Evolutionary conservation across 768 basidiomycete species (phyloP), one percentile per base, ranked within the genome.

Genomic region (Naematelia aurantialba): DNA sequence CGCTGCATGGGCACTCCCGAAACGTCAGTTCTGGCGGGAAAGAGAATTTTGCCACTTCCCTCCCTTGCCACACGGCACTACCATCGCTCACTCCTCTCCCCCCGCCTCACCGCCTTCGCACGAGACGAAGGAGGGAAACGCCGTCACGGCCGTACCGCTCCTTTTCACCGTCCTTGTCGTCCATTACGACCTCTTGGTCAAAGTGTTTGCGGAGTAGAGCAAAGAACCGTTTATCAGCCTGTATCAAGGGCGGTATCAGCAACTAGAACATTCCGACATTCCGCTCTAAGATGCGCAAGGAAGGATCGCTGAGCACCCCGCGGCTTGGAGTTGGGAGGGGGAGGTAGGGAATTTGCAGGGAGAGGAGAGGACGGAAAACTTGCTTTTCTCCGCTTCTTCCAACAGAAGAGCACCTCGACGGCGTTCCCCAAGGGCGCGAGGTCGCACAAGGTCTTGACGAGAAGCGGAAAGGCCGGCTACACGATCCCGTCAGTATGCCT

Each of bases 191-290:
- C 1, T 53, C 54, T 2, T 61, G 89, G 4, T 74, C 80, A 73
- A 93, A 93, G 53, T 84, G 79, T 67, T 88, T 91, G 73, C 83
- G 89, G 59, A 93, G 80, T 67, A 91, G 74, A 0, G 79, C 72
- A 74, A 94, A 94, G 78, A 94, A 93, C 1, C 87, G 84, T 70
- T 85, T 90, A 73, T 94, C 91, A 0, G 89, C 91, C 90, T n/a
- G n/a, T 91, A 48, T 19, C 27, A 45, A 8, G 34, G 3, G 19
- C 11, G 13, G 10, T 19, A 19, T 47, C 17, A 56, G 42, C 29
- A 52, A 4, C 12, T n/a, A 8, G 24, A 3, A 14, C n/a, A 13
- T 49, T n/a, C 30, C 11, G 52, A 31, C 14, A 19, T 25, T 48
- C 46, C 46, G 46, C 12, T 14, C 51, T 8, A 25, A 52, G 55